Evolutionary conservation across 2,329 filamentous ascomycete genomes (phyloP).

Genomic region (Truncatella angustata): DNA sequence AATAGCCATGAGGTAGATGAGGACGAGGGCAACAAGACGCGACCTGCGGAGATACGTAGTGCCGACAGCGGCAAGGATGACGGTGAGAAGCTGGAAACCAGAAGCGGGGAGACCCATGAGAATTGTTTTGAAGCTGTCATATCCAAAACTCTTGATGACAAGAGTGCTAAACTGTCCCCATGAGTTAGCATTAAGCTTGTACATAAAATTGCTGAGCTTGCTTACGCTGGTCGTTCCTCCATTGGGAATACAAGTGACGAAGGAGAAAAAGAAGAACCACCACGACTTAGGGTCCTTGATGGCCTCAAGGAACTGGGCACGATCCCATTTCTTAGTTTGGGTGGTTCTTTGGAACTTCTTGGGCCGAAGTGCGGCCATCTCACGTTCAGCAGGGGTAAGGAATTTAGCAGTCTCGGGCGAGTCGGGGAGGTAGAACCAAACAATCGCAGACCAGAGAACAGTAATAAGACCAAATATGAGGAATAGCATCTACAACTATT

Average conservation of each 20-base stretch:
- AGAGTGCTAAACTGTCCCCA: background rate
- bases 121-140: background rate
- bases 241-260: background rate
- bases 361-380: background rate
- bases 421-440: background rate
- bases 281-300: too few species aligned
- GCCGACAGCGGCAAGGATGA: background rate
- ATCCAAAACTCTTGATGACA: background rate
- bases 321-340: too few species aligned
- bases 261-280: too few species aligned
- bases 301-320: too few species aligned
- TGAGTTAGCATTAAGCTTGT: background rate
- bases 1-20: background rate
- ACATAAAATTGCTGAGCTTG: too few species aligned
- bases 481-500: background rate
- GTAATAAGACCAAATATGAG: background rate
- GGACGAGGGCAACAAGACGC: background rate
- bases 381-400: background rate
- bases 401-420: background rate
- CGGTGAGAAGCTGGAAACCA: background rate
- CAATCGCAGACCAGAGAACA: background rate
- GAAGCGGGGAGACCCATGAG: background rate
- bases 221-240: background rate
- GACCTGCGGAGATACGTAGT: background rate
- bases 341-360: background rate